These are phyloP conservation scores for Thermothelomyces thermophilus DNA, from an alignment of 2,329 filamentous ascomycete species.

Conservation along the genomic window DNA sequence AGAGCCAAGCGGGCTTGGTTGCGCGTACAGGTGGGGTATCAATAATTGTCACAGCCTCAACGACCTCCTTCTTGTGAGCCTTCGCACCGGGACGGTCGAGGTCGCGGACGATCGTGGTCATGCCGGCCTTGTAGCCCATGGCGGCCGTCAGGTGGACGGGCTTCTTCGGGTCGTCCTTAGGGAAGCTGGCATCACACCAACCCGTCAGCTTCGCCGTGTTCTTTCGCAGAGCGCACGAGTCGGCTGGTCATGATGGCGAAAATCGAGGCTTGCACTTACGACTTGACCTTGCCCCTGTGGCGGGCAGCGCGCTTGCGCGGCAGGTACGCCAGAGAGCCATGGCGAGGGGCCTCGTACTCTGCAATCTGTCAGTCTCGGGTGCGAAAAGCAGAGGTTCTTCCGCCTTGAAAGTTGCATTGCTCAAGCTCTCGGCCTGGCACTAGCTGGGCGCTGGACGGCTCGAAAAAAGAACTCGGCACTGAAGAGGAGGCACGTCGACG, in stretches of 20 bases:
- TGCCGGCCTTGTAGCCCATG: constrained; percentile 99
- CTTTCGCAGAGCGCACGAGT: too few species aligned
- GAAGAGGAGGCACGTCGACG: background rate
- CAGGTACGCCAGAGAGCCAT: constrained; percentile 86
- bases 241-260: background rate
- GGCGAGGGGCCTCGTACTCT: constrained; percentile 46
- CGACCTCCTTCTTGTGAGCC: constrained; percentile 98
- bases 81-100: constrained; percentile 98
- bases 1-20: constrained; percentile 73
- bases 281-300: constrained; percentile 97
- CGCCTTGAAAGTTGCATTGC: constrained; percentile 4
- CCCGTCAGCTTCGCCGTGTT: constrained; percentile 15
- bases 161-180: constrained; percentile 99
- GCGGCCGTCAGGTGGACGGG: constrained; percentile 95
- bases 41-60: constrained; percentile 81
- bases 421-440: constrained; percentile 3
- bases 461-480: constrained; percentile 2
- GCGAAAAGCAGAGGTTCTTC: background rate
- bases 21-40: constrained; percentile 92
- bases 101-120: constrained; percentile 99
- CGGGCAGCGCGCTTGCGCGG: constrained; percentile 88
- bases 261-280: constrained; percentile 52
- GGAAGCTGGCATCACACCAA: constrained; percentile 61
- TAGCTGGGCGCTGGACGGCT: background rate
- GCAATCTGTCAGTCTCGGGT: constrained; percentile 18